Conservation (phyloP, 148 eudicot species). For the Cornus kousa region DNA sequence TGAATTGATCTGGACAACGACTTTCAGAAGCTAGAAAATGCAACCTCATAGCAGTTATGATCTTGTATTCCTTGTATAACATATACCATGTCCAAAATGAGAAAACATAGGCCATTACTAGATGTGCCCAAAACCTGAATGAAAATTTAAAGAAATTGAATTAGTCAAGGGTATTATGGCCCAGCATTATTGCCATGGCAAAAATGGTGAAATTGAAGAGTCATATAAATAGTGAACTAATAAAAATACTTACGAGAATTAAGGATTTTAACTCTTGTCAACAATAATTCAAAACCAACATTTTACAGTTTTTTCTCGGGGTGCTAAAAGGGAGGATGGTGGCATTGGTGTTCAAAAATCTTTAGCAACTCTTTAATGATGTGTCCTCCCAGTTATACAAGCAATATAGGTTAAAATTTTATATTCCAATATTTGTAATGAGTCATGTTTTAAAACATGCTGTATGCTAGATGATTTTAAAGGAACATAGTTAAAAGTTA, state of each 20-base stretch:
- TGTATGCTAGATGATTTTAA: background rate
- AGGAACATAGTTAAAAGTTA: background rate
- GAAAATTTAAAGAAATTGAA: background rate
- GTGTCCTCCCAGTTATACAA: background rate
- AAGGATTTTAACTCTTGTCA: background rate
- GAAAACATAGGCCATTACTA: slow-evolving; percentile 66
- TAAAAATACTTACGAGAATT: no score
- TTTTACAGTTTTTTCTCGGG: background rate
- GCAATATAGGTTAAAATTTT: background rate
- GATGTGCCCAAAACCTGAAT: slow-evolving; percentile 82
- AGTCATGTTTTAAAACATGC: background rate
- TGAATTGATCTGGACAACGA: slow-evolving; percentile 86
- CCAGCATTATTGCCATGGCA: background rate
- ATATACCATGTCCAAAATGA: slow-evolving; percentile 81
- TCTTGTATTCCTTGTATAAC: slow-evolving; percentile 76
- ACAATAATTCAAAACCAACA: background rate
- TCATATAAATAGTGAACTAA: no score
- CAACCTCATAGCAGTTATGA: slow-evolving; percentile 62
- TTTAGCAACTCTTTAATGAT: no score
- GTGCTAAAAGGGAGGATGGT: background rate
- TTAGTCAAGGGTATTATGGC: background rate
- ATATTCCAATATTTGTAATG: no score
- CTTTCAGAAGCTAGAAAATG: slow-evolving; percentile 70
- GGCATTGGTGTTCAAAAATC: background rate
- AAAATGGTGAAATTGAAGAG: background rate